These are phyloP conservation scores for Thymus quinquecostatus DNA, from an alignment of 257 asterid genomes.

Conservation along the genomic window DNA sequence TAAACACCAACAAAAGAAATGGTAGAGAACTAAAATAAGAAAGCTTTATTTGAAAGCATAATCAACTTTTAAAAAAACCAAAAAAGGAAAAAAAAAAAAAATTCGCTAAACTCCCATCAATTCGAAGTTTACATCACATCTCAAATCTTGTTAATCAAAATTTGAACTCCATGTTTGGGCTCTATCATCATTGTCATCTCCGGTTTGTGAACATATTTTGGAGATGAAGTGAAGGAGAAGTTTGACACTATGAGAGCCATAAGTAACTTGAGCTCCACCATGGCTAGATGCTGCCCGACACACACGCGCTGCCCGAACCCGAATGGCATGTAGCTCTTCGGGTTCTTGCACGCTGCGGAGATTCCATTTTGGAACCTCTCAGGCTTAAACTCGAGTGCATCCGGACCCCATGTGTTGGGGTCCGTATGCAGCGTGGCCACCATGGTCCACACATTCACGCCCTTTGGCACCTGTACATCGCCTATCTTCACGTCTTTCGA, in stretches of 20 bases:
- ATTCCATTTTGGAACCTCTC: constrained; percentile 56
- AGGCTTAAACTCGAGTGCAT: constrained; percentile 51
- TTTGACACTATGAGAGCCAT: constrained; percentile 41
- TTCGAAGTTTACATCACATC: not conserved
- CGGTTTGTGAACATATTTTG: constrained; percentile 53
- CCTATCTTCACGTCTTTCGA: constrained; percentile 39
- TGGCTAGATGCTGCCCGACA: constrained; percentile 53
- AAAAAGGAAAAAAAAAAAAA: not conserved
- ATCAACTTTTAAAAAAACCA: too few species aligned
- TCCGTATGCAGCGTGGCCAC: constrained; percentile 46
- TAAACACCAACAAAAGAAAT: too few species aligned
- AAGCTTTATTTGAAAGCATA: too few species aligned
- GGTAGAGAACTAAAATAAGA: too few species aligned
- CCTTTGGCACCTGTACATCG: constrained; percentile 41
- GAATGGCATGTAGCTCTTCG: constrained; percentile 45
- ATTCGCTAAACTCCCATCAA: not conserved
- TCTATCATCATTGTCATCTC: constrained; percentile 41
- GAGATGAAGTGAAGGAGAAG: constrained; percentile 45
- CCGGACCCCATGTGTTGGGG: constrained; percentile 50
- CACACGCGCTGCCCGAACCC: constrained; percentile 56
- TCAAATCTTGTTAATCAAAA: constrained; percentile 37
- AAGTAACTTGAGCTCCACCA: constrained; percentile 53
- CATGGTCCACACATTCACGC: constrained; percentile 50
- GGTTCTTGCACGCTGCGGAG: constrained; percentile 52
- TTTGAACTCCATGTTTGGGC: constrained; percentile 47